phyloP scores from a whole-genome alignment of 108 stramenopile species.

The Cyclotella baltica region DNA sequence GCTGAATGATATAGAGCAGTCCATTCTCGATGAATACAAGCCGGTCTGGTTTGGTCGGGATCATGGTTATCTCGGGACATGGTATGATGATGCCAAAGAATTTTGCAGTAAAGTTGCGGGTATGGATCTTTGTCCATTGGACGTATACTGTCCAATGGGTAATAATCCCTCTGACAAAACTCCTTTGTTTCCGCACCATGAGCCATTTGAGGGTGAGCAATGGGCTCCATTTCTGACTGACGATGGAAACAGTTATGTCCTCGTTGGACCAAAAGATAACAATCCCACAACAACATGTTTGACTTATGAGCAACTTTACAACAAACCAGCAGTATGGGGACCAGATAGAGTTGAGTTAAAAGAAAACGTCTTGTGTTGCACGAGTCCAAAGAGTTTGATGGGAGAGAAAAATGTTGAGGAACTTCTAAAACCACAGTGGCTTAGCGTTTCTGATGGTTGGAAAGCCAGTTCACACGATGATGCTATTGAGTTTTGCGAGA shows the following conservation, averaged over 20 bases:
- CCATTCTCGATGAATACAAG: conserved; percentile 2
- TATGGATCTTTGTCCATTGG: conserved; percentile 44
- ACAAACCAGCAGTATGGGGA: neutral
- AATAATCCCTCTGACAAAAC: neutral
- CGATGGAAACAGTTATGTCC: neutral
- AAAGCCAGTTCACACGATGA: conserved; percentile 23
- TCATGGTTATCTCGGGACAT: conserved; percentile 23
- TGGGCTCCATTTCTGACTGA: conserved; percentile 25
- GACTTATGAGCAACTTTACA: conserved; percentile 1
- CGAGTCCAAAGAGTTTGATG: neutral
- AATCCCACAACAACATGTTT: conserved; percentile 6
- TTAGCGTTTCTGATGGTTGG: conserved; percentile 22
- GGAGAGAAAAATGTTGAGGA: neutral
- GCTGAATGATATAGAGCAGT: conserved; percentile 8
- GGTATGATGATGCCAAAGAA: conserved; percentile 1
- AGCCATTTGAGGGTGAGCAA: conserved; percentile 23
- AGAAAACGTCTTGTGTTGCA: conserved; percentile 21
- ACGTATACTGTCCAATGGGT: conserved; percentile 35
- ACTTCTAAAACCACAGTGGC: conserved; percentile 7
- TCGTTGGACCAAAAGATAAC: neutral
- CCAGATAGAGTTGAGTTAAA: conserved; percentile 2
- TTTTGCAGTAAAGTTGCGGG: conserved; percentile 33
- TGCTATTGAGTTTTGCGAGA: conserved; percentile 14
- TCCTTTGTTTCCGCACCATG: conserved; percentile 6
- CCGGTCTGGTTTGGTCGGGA: conserved; percentile 28